Evolutionary conservation across 2,329 filamentous ascomycete genomes (phyloP), one percentile per base, ranked within the genome.

Genomic region (Penicillium oxalicum): DNA sequence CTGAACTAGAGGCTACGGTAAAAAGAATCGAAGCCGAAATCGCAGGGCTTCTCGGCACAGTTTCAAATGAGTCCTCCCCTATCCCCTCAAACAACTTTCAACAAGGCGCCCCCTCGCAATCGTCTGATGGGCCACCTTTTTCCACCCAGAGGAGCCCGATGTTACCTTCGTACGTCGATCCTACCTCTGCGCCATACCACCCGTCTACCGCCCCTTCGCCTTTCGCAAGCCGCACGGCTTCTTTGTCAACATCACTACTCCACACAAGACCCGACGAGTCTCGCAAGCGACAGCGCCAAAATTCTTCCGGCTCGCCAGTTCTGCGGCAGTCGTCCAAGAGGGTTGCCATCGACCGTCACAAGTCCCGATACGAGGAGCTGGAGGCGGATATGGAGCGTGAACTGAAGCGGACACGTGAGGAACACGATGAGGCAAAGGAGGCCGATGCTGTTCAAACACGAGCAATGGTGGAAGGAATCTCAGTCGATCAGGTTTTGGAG

Each of bases 241-340:
- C 26, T 27, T 2, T 9, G 26, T 4, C 26, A 18, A 9, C 9
- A 34, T 3, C 42, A 18, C 12, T 25, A 5, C 4, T 44, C n/a
- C 5, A 24, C 4, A 11, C 26, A n/a, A 9, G 25, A 26, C 8
- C 44, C 12, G 45, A 54, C 24, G 29, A 12, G 3, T 49, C 47
- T 34, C 56, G 58, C 12, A 60, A 60, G 32, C 45, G 58, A 25
- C 45, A 48, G 7, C 56, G 56, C 34, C 47, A 58, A 5, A 48
- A 51, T 12, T 59, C 58, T 25, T 26, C 12, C 5, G 32, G 35
- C 24, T 51, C 52, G 6, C 41, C 43, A 27, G 38, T 48, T 4
- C 37, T 33, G 2, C 44, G 13, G 6, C 47, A 55, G 9, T 40
- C 53, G 7, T 49, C 53, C 12, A 60, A 60, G 37, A 48, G 50